phyloP scores from a whole-genome alignment of 306 rosid genomes.

The Myrica gale region DNA sequence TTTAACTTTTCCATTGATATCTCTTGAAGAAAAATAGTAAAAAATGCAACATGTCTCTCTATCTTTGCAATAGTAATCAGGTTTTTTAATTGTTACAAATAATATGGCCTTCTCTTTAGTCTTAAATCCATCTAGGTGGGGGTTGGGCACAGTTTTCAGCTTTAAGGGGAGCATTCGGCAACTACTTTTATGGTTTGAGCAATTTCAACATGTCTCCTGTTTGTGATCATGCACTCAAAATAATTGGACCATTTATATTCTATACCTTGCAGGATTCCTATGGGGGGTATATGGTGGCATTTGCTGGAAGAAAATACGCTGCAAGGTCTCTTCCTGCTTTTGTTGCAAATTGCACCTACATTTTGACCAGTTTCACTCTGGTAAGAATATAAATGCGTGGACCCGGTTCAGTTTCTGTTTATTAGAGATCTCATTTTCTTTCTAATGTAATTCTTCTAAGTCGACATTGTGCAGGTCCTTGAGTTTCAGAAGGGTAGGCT shows the following conservation, averaged over 20 bases:
- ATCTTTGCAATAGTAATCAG: no score
- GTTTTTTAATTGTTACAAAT: no score
- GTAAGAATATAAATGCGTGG: constrained; percentile 34
- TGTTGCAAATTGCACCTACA: constrained; percentile 55
- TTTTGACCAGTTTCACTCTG: constrained; percentile 64
- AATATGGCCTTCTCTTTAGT: no score
- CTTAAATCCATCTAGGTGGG: no score
- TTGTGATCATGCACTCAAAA: background rate
- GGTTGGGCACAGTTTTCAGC: no score
- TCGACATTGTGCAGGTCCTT: constrained; percentile 48
- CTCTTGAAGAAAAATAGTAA: no score
- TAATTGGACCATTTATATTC: background rate
- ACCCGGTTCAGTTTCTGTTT: background rate
- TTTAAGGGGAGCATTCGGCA: no score
- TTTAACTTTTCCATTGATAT: no score
- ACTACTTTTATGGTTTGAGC: no score
- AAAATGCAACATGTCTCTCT: no score
- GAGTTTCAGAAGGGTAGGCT: constrained; percentile 76
- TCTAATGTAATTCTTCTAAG: constrained; percentile 2
- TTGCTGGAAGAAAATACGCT: constrained; percentile 64
- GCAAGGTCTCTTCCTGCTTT: constrained; percentile 66
- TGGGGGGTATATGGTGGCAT: constrained; percentile 78
- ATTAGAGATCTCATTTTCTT: background rate
- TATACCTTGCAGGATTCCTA: constrained; percentile 41
- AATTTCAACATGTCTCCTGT: background rate